Conservation (phyloP, 805 yeast genomes). For the Candida qinlingensis region DNA sequence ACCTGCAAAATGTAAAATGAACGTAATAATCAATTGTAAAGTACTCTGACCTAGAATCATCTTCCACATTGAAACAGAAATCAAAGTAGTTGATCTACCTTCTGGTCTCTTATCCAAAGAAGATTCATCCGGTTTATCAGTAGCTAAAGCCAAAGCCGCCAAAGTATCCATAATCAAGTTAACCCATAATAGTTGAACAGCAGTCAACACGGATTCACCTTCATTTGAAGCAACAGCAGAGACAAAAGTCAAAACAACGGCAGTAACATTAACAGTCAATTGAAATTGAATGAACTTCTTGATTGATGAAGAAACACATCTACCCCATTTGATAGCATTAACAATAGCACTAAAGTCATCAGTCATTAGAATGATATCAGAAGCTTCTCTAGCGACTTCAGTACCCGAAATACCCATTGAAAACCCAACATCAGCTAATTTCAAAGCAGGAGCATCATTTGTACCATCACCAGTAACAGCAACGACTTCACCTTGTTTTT, state of each 20-base stretch:
- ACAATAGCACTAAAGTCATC: conserved; percentile 94
- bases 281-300: conserved; percentile 96
- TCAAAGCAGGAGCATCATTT: conserved; percentile 96
- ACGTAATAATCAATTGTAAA: conserved; percentile 75
- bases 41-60: conserved; percentile 89
- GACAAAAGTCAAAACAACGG: conserved; percentile 90
- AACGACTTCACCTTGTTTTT: conserved; percentile 82
- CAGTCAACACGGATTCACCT: conserved; percentile 86
- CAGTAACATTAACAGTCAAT: conserved; percentile 92
- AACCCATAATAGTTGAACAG: conserved; percentile 96
- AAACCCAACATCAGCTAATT: conserved; percentile 95
- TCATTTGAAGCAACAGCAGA: conserved; percentile 82
- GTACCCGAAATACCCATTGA: conserved; percentile 99
- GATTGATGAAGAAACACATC: conserved; percentile 92
- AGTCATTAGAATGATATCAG: conserved; percentile 86
- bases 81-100: conserved; percentile 73
- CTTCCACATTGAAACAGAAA: conserved; percentile 94
- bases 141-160: conserved; percentile 95
- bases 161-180: conserved; percentile 97
- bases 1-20: conserved; percentile 79
- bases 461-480: conserved; percentile 99
- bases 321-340: conserved; percentile 97
- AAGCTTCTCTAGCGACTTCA: conserved; percentile 97
- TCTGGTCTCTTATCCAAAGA: conserved; percentile 79
- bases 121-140: conserved; percentile 89